Conservation (phyloP, 1,139 yeast species). For the Groenewaldozyma auringiensis region DNA sequence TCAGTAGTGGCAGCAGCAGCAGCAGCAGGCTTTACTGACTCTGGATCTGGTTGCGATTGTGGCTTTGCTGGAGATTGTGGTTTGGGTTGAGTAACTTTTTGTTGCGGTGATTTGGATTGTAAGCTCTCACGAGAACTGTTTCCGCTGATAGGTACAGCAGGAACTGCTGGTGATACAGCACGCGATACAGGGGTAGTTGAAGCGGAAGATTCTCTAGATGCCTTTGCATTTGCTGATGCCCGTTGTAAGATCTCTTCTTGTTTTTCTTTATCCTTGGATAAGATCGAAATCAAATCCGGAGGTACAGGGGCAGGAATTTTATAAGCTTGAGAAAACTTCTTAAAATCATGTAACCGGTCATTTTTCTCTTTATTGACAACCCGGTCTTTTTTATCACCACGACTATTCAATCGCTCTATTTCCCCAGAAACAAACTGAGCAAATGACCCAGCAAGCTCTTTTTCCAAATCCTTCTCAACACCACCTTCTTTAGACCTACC, state of each 20-base stretch:
- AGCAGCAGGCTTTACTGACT: slow-evolving; percentile 9
- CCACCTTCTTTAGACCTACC: slow-evolving; percentile 6
- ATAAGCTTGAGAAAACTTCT: slow-evolving; percentile 75
- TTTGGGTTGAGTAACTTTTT: background rate
- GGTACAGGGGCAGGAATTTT: slow-evolving; percentile 55
- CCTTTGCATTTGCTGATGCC: background rate
- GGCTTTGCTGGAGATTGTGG: slow-evolving; percentile 5
- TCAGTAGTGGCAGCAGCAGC: slow-evolving; percentile 7
- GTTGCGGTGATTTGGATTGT: background rate
- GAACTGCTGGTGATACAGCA: slow-evolving; percentile 8
- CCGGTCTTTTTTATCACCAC: slow-evolving; percentile 25
- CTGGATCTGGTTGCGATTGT: slow-evolving; percentile 7
- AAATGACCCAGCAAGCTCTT: slow-evolving; percentile 30
- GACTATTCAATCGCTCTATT: slow-evolving; percentile 22
- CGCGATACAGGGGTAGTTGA: slow-evolving; percentile 5
- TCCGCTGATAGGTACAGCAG: slow-evolving; percentile 1
- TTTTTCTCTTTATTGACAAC: slow-evolving; percentile 39
- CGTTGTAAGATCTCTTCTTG: slow-evolving; percentile 4
- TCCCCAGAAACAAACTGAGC: slow-evolving; percentile 32
- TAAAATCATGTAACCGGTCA: slow-evolving; percentile 55
- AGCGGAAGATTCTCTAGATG: slow-evolving; percentile 1
- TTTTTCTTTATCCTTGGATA: slow-evolving; percentile 51
- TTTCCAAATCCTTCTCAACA: slow-evolving; percentile 27
- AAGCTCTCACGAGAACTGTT: background rate
- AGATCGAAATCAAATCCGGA: slow-evolving; percentile 64